Base-by-base conservation (phyloP, 2,329 filamentous ascomycete species). In the Penicillium sp. region DNA sequence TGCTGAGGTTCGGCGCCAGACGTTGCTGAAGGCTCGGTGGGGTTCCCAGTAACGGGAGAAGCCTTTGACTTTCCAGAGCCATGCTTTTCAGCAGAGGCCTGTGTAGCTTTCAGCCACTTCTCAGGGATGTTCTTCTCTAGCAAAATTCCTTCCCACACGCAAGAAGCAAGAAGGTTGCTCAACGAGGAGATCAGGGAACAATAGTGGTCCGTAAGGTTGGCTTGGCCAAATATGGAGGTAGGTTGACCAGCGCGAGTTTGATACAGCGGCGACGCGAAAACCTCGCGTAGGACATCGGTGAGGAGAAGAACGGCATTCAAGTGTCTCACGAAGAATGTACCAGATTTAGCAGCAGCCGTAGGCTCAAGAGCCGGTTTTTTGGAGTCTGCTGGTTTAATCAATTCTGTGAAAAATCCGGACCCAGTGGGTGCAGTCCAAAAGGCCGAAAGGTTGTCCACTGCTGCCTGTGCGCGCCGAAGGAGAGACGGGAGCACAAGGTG, bases 141-240 rank as follows among this genome's bases (percentile, higher is more conserved):
- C 0, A 84, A 74, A 32, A 90, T 85, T 57, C 94, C 87, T 67
- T 98, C 91, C 68, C 84, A 84, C n/a, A 95, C 77, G 52, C 88
- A 86, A 45, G 84, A 84, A 37, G 86, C 80, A 56, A 96, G 78
- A 15, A 98, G 72, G 22, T 83, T 82, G 3, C 88, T 89, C 31
- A 97, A 77, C 24, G 82, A 82, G 54, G 81, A 79, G 22, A 95
- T 78, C 33, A 96, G 72, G n/a, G 76, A 71, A 39, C 81, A 75
- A 64, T 95, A 95, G 65, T 88, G 84, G 65, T 97, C 91, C 29
- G 84, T 88, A 21, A 95, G 78, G 62, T 95, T 95, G 58, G 94
- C 79, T 24, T 82, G 78, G 48, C 80, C 82, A 61, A 96, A 86
- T 10, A 84, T 78, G 28, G 81, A 78, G 9, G 73, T 73, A 45